Evolutionary conservation across 257 asterid species (phyloP), one percentile per base, ranked within the genome.

Genomic region (Sherardia arvensis): DNA sequence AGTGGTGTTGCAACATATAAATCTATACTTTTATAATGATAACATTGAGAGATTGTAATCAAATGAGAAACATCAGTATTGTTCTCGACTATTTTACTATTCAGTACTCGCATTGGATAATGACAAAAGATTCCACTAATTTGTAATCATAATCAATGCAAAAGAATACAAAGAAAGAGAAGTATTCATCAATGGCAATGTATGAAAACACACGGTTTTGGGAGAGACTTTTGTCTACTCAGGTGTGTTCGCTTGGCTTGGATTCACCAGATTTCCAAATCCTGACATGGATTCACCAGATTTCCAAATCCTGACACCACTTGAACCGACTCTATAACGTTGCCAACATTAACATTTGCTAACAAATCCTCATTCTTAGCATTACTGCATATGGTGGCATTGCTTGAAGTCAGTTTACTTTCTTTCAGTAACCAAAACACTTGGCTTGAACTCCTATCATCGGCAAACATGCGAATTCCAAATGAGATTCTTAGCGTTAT

Each of bases 311-410:
- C 99, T 20, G 94, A 79, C 14, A 90, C 93, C 53, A 93, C 95
- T 71, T 93, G 90, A 65, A 87, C 53, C 0, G 97, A 90, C 81
- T 93, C 97, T 60, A 90, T 87, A 58, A 90, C 95, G 62, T 93
- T 97, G 64, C 99, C 99, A 51, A 93, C 99, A 80, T 93, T 93
- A 5, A 93, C 76, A 59, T 93, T 97, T 17, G 99, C 99, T 80
- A 93, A 70, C 66, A 81, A 66, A 53, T 90, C 96, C 77, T 93
- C 92, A 12, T 90, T 90, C 65, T 90, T 85, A 93, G 38, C 99
- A 93, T 85, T 47, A 93, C 99, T 0, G 99, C 71, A 32, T 93
- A 93, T 5, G 95, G 88, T 93, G 77, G 97, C 96, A 45, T 93
- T 93, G 88, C 97, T 90, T 9, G 99, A 97, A 53, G 99, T 93